phyloP scores from a whole-genome alignment of 371 early-diverging fungal species.

The Lichtheimia hyalospora region DNA sequence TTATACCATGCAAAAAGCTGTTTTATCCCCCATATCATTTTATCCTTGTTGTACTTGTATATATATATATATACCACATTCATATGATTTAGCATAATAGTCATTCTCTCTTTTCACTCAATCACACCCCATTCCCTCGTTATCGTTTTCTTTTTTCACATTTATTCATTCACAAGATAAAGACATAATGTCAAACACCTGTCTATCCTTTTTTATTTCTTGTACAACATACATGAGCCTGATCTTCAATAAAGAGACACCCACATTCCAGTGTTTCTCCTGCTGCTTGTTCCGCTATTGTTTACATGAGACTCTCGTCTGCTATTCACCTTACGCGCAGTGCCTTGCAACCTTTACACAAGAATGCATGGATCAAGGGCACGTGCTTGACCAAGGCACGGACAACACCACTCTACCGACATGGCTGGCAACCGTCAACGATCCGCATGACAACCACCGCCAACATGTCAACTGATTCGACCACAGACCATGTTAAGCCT shows the following conservation, averaged over 20 bases:
- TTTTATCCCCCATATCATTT: no score
- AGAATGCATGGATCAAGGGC: neutral
- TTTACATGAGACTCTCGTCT: constrained; percentile 4
- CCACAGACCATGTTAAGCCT: neutral
- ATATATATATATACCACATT: no score
- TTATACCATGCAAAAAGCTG: no score
- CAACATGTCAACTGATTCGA: neutral
- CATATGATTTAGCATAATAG: no score
- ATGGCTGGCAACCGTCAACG: neutral
- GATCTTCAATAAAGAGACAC: no score
- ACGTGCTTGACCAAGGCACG: neutral
- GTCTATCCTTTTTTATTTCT: neutral
- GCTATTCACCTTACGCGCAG: neutral
- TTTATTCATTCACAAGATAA: neutral
- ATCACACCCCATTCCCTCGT: no score
- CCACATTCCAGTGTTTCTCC: no score
- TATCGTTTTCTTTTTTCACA: neutral
- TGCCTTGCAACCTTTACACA: neutral
- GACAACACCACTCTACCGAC: neutral
- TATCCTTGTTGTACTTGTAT: no score
- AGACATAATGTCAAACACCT: neutral
- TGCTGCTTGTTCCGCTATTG: neutral
- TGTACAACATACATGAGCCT: neutral
- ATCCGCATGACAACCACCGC: neutral
- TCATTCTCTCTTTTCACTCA: no score